A percentile compares a stretch with the other conserved stretches of the same genome.
phyloP scores from a whole-genome alignment of 2,329 filamentous ascomycete species.

The Penicillium sp. region DNA sequence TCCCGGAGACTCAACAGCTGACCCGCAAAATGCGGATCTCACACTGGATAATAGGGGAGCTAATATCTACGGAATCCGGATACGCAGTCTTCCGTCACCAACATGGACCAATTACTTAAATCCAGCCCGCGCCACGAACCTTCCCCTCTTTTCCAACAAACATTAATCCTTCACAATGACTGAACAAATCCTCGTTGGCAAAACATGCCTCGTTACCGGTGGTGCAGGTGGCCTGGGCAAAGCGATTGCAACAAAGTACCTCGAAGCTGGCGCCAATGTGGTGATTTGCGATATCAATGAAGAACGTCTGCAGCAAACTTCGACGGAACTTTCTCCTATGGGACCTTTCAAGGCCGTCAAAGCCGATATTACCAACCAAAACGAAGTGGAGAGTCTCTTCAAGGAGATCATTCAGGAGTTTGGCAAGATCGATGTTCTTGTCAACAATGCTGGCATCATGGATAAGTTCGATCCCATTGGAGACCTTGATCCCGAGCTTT shows the following conservation, averaged over 20 bases:
- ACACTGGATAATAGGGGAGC: neutral
- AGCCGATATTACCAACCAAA: slow-evolving; percentile 38
- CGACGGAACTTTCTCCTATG: slow-evolving; percentile 21
- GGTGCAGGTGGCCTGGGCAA: slow-evolving; percentile 40
- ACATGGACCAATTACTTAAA: neutral
- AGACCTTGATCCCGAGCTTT: slow-evolving; percentile 46
- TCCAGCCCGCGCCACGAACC: neutral
- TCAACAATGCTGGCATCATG: slow-evolving; percentile 61
- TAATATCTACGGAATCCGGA: neutral
- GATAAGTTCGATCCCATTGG: slow-evolving; percentile 58
- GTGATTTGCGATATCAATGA: slow-evolving; percentile 40
- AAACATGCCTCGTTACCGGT: slow-evolving; percentile 37
- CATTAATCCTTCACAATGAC: slow-evolving; percentile 11
- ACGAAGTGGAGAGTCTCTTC: slow-evolving; percentile 40
- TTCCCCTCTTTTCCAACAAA: neutral
- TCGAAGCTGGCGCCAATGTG: slow-evolving; percentile 39
- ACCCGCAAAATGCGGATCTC: neutral
- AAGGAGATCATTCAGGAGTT: slow-evolving; percentile 34
- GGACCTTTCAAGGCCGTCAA: slow-evolving; percentile 30
- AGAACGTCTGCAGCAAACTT: slow-evolving; percentile 24
- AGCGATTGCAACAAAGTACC: slow-evolving; percentile 35
- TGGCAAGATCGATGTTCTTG: slow-evolving; percentile 55
- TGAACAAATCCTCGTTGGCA: slow-evolving; percentile 21
- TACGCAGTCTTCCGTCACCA: neutral
- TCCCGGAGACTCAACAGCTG: neutral